Percentiles rank a stretch among this genome's conserved stretches.
phyloP scores from a whole-genome alignment of 83 land plant genomes.

The Diphasiastrum complanatum region DNA sequence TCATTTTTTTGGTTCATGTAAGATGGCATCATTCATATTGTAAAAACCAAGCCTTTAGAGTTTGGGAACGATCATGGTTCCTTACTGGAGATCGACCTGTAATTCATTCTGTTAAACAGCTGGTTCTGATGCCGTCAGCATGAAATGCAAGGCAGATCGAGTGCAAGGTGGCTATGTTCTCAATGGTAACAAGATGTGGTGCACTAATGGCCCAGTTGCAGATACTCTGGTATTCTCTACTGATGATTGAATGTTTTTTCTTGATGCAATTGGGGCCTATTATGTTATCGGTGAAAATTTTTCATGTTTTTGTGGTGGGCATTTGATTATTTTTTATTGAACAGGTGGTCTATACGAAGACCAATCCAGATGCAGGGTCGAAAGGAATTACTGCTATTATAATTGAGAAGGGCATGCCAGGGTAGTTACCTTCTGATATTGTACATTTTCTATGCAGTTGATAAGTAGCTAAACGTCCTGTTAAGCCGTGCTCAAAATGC shows the following conservation, averaged over 20 bases:
- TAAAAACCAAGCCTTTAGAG: no score
- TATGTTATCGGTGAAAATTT: neutral
- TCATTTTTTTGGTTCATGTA: no score
- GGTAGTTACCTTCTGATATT: conserved; percentile 45
- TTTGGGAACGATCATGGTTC: no score
- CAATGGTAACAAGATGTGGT: conserved; percentile 99
- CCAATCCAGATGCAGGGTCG: conserved; percentile 70
- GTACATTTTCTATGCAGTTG: conserved; percentile 1
- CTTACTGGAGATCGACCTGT: neutral
- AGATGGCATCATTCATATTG: no score
- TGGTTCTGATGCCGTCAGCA: conserved; percentile 99
- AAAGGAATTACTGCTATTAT: conserved; percentile 96
- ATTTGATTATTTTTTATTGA: neutral
- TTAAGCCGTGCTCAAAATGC: no score
- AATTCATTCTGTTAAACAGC: conserved; percentile 42
- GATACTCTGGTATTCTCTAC: conserved; percentile 65
- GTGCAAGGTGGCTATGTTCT: conserved; percentile 73
- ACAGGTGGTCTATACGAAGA: conserved; percentile 94
- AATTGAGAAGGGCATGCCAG: conserved; percentile 94
- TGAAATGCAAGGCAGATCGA: conserved; percentile 97
- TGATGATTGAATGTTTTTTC: neutral
- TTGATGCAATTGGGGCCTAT: neutral
- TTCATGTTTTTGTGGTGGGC: no score
- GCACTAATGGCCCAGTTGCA: conserved; percentile 96
- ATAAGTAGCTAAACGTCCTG: no score